A percentile compares a stretch with the other conserved stretches of the same genome.
These are phyloP conservation scores for Poa pratensis DNA, from an alignment of 176 grass and related monocot species.

Conservation along the genomic window DNA sequence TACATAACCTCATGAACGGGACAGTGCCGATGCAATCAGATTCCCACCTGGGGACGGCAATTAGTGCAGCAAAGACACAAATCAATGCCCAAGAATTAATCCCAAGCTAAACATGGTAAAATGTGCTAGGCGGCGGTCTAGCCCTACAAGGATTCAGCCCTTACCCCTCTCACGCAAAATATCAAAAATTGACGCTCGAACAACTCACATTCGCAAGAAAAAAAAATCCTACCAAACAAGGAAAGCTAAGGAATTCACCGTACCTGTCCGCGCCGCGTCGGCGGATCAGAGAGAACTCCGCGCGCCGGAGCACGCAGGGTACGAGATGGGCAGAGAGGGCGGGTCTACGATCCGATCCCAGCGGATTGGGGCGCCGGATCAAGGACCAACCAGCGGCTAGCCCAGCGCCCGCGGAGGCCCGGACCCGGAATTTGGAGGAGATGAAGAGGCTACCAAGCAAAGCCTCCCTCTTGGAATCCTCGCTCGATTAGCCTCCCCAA, in stretches of 20 bases:
- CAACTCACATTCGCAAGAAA: conserved; percentile 28
- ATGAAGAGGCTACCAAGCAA: conserved; percentile 20
- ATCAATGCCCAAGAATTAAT: background rate
- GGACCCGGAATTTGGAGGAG: conserved; percentile 5
- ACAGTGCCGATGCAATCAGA: background rate
- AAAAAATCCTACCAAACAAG: background rate
- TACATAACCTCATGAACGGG: background rate
- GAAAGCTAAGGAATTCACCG: background rate
- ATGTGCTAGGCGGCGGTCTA: background rate
- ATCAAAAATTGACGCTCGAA: background rate
- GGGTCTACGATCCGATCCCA: conserved; percentile 13
- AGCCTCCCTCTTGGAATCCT: too few species aligned
- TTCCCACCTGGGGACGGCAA: background rate
- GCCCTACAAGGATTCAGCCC: background rate
- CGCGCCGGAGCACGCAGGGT: background rate
- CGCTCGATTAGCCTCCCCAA: conserved; percentile 33
- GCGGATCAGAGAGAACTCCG: conserved; percentile 26
- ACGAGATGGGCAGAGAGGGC: background rate
- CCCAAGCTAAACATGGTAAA: background rate
- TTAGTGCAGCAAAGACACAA: background rate
- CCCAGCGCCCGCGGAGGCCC: background rate
- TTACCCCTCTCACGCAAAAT: background rate
- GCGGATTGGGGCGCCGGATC: conserved; percentile 16
- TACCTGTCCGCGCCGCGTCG: conserved; percentile 23
- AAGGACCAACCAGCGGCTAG: background rate